A percentile compares a stretch with the other conserved stretches of the same genome.
These are phyloP conservation scores for Acephala macrosclerotiorum DNA, from an alignment of 2,329 filamentous ascomycete species.

Conservation along the genomic window DNA sequence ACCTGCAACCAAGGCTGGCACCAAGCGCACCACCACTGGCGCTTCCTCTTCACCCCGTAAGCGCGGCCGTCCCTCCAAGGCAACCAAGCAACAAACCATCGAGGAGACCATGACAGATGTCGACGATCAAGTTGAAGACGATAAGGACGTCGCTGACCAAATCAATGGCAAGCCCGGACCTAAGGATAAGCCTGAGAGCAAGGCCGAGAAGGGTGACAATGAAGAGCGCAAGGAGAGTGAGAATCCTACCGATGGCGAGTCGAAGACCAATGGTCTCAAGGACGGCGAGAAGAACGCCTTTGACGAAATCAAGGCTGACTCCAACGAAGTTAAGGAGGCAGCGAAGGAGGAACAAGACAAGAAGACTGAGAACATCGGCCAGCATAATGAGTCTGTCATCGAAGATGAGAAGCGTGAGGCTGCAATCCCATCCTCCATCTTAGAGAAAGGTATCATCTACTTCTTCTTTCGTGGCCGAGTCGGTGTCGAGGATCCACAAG, in stretches of 20 bases:
- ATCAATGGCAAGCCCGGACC: slow-evolving; percentile 13
- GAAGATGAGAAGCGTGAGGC: slow-evolving; percentile 46
- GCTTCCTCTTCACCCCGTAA: slow-evolving; percentile 41
- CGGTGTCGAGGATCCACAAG: slow-evolving; percentile 71
- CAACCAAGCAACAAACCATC: slow-evolving; percentile 40
- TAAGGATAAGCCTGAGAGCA: slow-evolving; percentile 5
- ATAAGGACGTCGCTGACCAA: slow-evolving; percentile 19
- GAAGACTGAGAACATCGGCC: slow-evolving; percentile 40
- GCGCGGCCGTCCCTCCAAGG: slow-evolving; percentile 34
- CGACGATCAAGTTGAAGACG: slow-evolving; percentile 21
- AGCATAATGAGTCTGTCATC: slow-evolving; percentile 37
- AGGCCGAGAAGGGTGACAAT: slow-evolving; percentile 26
- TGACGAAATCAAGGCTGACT: slow-evolving; percentile 44
- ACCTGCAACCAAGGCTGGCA: slow-evolving; percentile 15
- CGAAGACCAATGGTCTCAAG: slow-evolving; percentile 29
- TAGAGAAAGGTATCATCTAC: slow-evolving; percentile 91
- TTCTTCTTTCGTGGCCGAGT: slow-evolving; percentile 88
- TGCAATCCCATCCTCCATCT: slow-evolving; percentile 59
- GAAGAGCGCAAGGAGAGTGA: slow-evolving; percentile 27
- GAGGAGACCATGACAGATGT: slow-evolving; percentile 33
- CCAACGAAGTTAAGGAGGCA: slow-evolving; percentile 35
- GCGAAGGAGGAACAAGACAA: slow-evolving; percentile 35
- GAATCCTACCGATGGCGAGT: slow-evolving; percentile 21
- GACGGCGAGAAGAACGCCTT: slow-evolving; percentile 37
- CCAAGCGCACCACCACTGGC: background rate